phyloP scores from a whole-genome alignment of 2,329 filamentous ascomycete species.

The Fusarium luffae region DNA sequence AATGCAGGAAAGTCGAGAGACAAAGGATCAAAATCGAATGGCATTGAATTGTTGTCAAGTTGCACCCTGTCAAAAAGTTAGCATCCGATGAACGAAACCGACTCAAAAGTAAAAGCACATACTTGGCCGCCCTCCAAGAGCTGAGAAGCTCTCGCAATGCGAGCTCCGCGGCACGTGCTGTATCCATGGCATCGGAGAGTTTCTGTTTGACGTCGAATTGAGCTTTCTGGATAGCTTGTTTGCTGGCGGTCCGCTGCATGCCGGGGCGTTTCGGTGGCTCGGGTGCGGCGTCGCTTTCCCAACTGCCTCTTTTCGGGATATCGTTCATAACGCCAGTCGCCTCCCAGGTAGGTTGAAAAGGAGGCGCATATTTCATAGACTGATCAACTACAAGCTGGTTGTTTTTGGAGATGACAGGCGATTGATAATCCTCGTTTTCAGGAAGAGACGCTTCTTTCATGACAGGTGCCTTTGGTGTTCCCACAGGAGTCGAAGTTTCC shows the following conservation, averaged over 20 bases:
- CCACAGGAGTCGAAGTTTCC: constrained; percentile 69
- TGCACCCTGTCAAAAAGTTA: constrained; percentile 58
- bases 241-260: constrained; percentile 59
- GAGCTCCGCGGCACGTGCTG: constrained; percentile 83
- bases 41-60: constrained; percentile 65
- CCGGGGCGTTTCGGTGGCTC: constrained; percentile 52
- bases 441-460: constrained; percentile 54
- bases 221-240: constrained; percentile 65
- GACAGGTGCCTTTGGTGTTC: constrained; percentile 58
- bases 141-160: constrained; percentile 85
- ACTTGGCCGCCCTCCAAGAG: constrained; percentile 86
- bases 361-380: constrained; percentile 63
- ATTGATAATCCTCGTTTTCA: constrained; percentile 53
- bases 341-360: constrained; percentile 75
- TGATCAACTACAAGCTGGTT: constrained; percentile 57
- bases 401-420: constrained; percentile 56
- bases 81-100: background rate
- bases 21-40: constrained; percentile 85
- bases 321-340: constrained; percentile 82
- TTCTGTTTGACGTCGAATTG: constrained; percentile 73
- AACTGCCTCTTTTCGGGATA: constrained; percentile 60
- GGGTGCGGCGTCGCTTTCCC: constrained; percentile 50
- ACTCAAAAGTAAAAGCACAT: constrained; percentile 49
- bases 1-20: constrained; percentile 87
- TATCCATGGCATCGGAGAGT: constrained; percentile 77